Conservation (phyloP, 1,284 basidiomycete genomes). For the Microbotryum saponariae region DNA sequence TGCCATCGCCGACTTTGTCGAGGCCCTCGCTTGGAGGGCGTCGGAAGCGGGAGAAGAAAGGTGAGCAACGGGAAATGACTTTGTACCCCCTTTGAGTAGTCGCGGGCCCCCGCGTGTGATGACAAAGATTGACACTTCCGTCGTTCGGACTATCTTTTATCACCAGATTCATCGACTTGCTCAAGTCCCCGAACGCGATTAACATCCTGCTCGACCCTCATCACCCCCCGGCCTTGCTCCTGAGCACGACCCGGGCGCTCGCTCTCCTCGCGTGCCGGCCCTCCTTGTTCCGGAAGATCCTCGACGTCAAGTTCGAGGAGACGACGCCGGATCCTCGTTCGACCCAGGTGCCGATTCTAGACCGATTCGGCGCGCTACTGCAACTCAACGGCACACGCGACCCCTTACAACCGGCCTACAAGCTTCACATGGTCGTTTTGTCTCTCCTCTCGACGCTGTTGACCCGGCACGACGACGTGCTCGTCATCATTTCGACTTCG, state of each 20-base stretch:
- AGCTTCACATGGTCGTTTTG: conserved; percentile 13
- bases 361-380: conserved; percentile 16
- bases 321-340: conserved; percentile 5
- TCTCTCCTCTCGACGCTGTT: conserved; percentile 13
- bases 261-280: conserved; percentile 8
- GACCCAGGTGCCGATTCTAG: conserved; percentile 19
- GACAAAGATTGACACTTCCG: background rate
- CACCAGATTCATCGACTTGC: conserved; percentile 11
- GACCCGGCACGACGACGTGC: conserved; percentile 17
- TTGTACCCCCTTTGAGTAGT: too few species aligned
- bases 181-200: conserved; percentile 2
- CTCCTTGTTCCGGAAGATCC: conserved; percentile 17
- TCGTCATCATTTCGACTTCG: conserved; percentile 9
- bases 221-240: conserved; percentile 11
- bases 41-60: conserved; percentile 5
- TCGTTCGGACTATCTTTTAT: background rate
- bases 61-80: conserved; percentile 2
- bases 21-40: conserved; percentile 17
- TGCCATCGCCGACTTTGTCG: conserved; percentile 8
- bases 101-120: background rate
- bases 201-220: conserved; percentile 22
- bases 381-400: conserved; percentile 4
- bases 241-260: conserved; percentile 6
- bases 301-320: conserved; percentile 16
- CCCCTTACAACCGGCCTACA: background rate